Evolutionary conservation across 2,329 filamentous ascomycete species (phyloP).

Genomic region (Chrysosporium queenslandicum): DNA sequence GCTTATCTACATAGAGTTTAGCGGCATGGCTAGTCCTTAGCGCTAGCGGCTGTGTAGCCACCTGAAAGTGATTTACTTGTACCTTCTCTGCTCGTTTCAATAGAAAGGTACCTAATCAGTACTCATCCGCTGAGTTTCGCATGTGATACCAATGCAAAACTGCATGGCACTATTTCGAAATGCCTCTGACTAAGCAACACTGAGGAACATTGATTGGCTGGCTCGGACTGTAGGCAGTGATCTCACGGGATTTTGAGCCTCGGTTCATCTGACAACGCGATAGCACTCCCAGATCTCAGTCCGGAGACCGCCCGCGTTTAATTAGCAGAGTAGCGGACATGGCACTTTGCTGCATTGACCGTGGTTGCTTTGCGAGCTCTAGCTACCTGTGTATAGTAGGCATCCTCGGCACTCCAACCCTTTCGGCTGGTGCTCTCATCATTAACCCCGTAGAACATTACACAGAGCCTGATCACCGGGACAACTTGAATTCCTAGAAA

Average conservation of each 20-base stretch:
- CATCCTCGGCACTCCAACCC: too few species aligned
- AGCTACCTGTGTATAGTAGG: too few species aligned
- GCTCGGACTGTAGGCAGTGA: background rate
- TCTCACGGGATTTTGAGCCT: constrained; percentile 4
- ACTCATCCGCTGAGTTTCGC: background rate
- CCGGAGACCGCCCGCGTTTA: background rate
- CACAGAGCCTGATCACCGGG: too few species aligned
- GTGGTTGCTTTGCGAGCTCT: too few species aligned
- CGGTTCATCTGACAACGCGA: background rate
- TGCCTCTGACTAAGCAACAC: background rate
- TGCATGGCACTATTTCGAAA: background rate
- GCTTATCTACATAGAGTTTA: background rate
- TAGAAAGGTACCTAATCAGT: background rate
- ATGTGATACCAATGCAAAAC: constrained; percentile 3
- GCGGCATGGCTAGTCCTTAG: background rate
- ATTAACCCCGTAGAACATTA: too few species aligned
- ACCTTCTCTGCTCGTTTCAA: background rate
- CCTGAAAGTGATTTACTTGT: background rate
- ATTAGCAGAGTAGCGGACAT: background rate
- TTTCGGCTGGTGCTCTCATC: too few species aligned
- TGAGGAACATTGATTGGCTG: background rate
- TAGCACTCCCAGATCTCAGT: background rate
- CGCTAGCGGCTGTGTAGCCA: background rate
- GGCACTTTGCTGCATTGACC: too few species aligned
- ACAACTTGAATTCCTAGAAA: too few species aligned